Percentiles rank a stretch among this genome's conserved stretches.
Evolutionary conservation across 129 eudicot genomes (phyloP).

Genomic region (Scalesia atractyloides): DNA sequence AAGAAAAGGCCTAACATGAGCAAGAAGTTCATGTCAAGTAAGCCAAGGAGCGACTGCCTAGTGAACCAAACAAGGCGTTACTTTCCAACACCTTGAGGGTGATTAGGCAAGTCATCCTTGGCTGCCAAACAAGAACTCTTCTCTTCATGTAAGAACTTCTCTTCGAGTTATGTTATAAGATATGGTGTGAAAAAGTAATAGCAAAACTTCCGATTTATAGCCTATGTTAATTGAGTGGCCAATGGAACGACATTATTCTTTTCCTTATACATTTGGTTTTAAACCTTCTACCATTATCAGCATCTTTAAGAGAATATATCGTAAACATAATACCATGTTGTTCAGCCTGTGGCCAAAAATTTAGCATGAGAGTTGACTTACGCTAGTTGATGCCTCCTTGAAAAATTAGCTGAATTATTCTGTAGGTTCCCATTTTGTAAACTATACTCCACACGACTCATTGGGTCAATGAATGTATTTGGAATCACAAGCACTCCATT

Average conservation of each 20-base stretch:
- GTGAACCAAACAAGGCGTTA: background rate
- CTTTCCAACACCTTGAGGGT: background rate
- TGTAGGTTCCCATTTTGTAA: background rate
- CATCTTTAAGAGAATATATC: constrained; percentile 23
- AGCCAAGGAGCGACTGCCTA: constrained; percentile 23
- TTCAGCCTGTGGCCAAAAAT: constrained; percentile 12
- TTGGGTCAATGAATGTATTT: background rate
- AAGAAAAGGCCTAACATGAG: constrained; percentile 17
- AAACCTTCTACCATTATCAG: constrained; percentile 2
- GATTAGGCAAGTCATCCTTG: constrained; percentile 39
- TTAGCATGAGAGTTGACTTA: constrained; percentile 29
- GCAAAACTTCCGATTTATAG: constrained; percentile 14
- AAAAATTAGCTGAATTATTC: background rate
- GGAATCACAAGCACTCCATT: background rate
- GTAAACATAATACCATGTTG: background rate
- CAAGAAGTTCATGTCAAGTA: constrained; percentile 13
- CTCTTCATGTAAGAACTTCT: constrained; percentile 32
- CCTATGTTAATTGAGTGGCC: background rate
- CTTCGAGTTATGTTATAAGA: constrained; percentile 15
- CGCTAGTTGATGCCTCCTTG: background rate
- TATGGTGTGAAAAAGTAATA: background rate
- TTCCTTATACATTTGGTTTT: constrained; percentile 9
- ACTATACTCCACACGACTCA: background rate
- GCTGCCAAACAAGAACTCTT: constrained; percentile 30
- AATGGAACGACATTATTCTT: constrained; percentile 9